Evolutionary conservation across 1,284 basidiomycete species (phyloP), one percentile per base, ranked within the genome.

Genomic region (Pseudozyma thailandica): DNA sequence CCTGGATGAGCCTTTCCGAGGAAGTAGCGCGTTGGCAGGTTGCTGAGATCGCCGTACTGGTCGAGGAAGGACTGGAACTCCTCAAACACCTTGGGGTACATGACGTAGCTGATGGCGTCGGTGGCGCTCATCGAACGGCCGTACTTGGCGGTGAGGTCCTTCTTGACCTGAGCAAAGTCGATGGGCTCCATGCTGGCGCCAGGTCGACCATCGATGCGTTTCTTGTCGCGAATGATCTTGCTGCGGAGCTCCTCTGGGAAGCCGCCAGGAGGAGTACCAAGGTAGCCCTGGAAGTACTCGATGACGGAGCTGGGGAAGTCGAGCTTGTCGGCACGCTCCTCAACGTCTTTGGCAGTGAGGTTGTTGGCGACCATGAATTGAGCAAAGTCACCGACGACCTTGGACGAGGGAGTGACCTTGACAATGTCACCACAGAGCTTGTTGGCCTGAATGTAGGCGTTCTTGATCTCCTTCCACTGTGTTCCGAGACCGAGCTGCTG

Each of bases 341-440:
- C 83, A 42, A 98, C 93, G 70, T 97, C 91, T 80, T 91, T 86
- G 84, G 92, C 92, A 53, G 89, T 88, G 57, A 98, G 87, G 75
- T 90, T 89, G 87, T 98, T 98, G 72, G 93, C 92, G 35, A 94
- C 94, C 93, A 98, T 94, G 90, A 93, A 97, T 72, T 85, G 84
- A 26, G 96, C 96, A 84, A 99, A 95, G 86, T 99, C 96, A 45
- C 96, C 96, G 54, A 98, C 95, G 50, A 97, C 93, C 87, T 98
- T 98, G 61, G 96, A 98, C 20, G 96, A 97, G 35, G 96, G 96
- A 23, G 96, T 99, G 77, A 98, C 95, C 88, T 99, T 99, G 87
- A 98, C 91, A 83, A 99, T 91, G 82, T 98, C 94, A 50, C 96
- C 96, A 84, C 96, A 98, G 88, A 94, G 82, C 75, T 80, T 78